Percentiles rank a stretch among this genome's conserved stretches.
Conservation (phyloP, 2,329 filamentous ascomycete genomes). For the Proliferodiscus dingleyae region DNA sequence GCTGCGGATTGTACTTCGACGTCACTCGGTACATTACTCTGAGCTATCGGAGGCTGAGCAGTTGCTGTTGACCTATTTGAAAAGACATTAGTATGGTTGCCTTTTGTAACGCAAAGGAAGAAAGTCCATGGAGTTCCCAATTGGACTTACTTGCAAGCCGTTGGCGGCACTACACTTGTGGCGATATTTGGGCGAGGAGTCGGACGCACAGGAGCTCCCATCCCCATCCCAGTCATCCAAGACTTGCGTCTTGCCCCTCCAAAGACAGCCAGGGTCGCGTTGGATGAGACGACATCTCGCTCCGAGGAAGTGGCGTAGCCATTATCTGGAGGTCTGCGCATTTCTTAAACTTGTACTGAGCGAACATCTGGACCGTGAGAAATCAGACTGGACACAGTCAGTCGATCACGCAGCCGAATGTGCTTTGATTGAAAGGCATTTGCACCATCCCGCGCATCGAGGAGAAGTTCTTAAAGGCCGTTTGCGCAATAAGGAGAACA, state of each 20-base stretch:
- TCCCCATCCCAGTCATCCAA: slow-evolving; percentile 30
- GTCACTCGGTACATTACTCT: slow-evolving; percentile 50
- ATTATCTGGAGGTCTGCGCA: slow-evolving; percentile 32
- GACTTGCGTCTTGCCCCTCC: slow-evolving; percentile 29
- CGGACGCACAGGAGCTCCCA: slow-evolving; percentile 25
- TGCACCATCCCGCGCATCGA: slow-evolving; percentile 5
- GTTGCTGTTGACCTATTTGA: slow-evolving; percentile 18
- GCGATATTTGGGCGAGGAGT: slow-evolving; percentile 23
- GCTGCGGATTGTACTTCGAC: slow-evolving; percentile 2
- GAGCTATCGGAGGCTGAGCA: slow-evolving; percentile 57
- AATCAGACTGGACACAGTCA: slow-evolving; percentile 6
- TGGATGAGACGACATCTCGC: slow-evolving; percentile 30
- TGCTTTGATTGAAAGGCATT: not conserved
- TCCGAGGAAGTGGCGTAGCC: slow-evolving; percentile 21
- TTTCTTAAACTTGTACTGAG: slow-evolving; percentile 17
- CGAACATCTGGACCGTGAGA: too few relatives aligned
- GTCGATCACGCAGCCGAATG: not conserved
- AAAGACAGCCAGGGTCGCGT: slow-evolving; percentile 31
- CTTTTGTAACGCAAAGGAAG: not conserved
- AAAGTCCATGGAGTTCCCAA: not conserved
- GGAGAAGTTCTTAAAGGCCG: too few relatives aligned
- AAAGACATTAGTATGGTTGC: not conserved
- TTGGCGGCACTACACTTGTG: slow-evolving; percentile 12
- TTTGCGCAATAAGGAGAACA: too few relatives aligned
- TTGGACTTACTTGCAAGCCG: slow-evolving; percentile 18